Percentiles rank a stretch among this genome's conserved stretches.
phyloP scores from a whole-genome alignment of 2,329 filamentous ascomycete genomes.

The Neonectria faginata region DNA sequence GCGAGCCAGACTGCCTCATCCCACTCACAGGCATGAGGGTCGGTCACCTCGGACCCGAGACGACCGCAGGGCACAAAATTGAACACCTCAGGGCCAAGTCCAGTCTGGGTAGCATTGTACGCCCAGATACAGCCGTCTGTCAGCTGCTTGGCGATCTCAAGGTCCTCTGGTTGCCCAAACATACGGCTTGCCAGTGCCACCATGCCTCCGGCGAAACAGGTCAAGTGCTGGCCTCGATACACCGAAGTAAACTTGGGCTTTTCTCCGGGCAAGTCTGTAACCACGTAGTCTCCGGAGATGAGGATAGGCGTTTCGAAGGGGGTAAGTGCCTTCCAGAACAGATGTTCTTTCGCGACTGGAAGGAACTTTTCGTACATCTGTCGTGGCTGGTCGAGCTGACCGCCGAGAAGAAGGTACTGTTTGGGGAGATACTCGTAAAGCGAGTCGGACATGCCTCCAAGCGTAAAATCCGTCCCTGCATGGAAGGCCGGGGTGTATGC shows the following conservation, averaged over 20 bases:
- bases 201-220: constrained; percentile 76
- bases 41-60: constrained; percentile 35
- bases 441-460: constrained; percentile 68
- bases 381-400: constrained; percentile 53
- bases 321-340: constrained; percentile 77
- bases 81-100: constrained; percentile 71
- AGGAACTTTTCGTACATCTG: constrained; percentile 54
- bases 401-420: constrained; percentile 74
- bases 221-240: constrained; percentile 65
- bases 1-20: constrained; percentile 48
- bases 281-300: constrained; percentile 66
- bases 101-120: constrained; percentile 67
- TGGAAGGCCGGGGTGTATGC: constrained; percentile 44
- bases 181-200: constrained; percentile 71
- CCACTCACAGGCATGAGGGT: constrained; percentile 51
- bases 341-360: constrained; percentile 62
- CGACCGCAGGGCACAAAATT: constrained; percentile 59
- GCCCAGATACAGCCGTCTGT: constrained; percentile 74
- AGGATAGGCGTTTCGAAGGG: constrained; percentile 69
- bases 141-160: constrained; percentile 68
- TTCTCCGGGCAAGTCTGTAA: constrained; percentile 40
- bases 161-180: constrained; percentile 65
- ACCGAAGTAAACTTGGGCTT: constrained; percentile 48
- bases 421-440: constrained; percentile 75
- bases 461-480: constrained; percentile 60